Percentiles rank a stretch among this genome's conserved stretches.
phyloP scores from a whole-genome alignment of 441 rosid species.

The Populus hybrid region DNA sequence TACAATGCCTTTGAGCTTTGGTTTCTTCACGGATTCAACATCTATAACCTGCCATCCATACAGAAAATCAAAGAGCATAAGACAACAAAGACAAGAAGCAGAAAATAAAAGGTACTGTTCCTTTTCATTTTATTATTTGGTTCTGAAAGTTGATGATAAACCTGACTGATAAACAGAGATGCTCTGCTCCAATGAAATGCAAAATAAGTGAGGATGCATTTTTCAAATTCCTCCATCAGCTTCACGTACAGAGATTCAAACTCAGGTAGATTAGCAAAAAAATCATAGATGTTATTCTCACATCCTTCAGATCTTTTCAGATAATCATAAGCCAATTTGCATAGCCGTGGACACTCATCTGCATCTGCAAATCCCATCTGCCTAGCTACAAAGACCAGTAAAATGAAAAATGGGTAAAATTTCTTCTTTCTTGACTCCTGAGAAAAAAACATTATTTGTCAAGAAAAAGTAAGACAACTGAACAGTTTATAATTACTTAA shows the following conservation, averaged over 20 bases:
- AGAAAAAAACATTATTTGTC: not conserved
- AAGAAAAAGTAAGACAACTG: not conserved
- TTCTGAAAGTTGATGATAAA: no score
- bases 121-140: no score
- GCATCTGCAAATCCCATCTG: not conserved
- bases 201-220: constrained; percentile 58
- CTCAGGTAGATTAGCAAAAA: constrained; percentile 40
- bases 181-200: no score
- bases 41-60: constrained; percentile 42
- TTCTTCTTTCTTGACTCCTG: not conserved
- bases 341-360: constrained; percentile 58
- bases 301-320: constrained; percentile 47
- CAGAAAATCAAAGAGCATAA: not conserved
- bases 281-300: constrained; percentile 51
- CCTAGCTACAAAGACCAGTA: not conserved
- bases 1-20: constrained; percentile 57
- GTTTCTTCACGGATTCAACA: constrained; percentile 43
- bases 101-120: no score
- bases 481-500: not conserved
- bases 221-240: constrained; percentile 66
- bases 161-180: no score
- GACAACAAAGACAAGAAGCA: not conserved
- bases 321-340: constrained; percentile 62
- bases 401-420: not conserved
- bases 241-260: constrained; percentile 47